Evolutionary conservation across 2,329 filamentous ascomycete species (phyloP), one percentile per base, ranked within the genome.

Genomic region (Chaetomium strumarium): DNA sequence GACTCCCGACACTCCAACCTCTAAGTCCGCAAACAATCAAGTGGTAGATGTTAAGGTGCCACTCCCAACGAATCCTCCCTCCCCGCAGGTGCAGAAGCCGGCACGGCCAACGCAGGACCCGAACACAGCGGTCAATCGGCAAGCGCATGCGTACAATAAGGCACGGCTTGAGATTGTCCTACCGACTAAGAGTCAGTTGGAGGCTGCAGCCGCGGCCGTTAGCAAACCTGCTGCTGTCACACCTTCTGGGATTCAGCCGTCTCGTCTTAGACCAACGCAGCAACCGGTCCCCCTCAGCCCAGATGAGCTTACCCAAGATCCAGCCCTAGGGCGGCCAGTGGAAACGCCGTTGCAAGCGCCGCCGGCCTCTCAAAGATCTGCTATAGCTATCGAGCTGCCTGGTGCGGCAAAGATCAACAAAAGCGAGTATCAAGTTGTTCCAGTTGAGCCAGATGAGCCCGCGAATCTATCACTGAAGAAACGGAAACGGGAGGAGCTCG

Each of bases 391-490:
- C n/a, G 77, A 81, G 57, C 63, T 82, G 11, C 66, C 68, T 1
- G 62, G 64, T 1, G 63, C 63, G 10, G 56, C 68, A 1, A 68
- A 61, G 12, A 74, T 81, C 55, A 75, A 78, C 54, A 75, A 71
- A 51, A 71, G 75, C n/a, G 77, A 83, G 44, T 82, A 78, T 55
- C 56, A 74, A 2, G 70, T 76, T 12, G 69, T 79, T 3, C 64
- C 71, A 2, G 74, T 78, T 55, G 66, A 70, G 1, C 68, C 73
- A 1, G 73, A 79, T 53, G 71, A 74, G 16, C 75, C 77, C 1
- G 59, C 67, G 13, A 70, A 75, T 52, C 59, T 81, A 19, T 80
- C 79, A 5, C 63, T 64, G 30, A 75, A 79, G 58, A 85, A 81
- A 61, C 66, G 76, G 52, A 83, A 80, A 55, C 69, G 70, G 36